These are phyloP conservation scores for Golubevia pallescens DNA, from an alignment of 1,284 basidiomycete genomes.

Conservation along the genomic window DNA sequence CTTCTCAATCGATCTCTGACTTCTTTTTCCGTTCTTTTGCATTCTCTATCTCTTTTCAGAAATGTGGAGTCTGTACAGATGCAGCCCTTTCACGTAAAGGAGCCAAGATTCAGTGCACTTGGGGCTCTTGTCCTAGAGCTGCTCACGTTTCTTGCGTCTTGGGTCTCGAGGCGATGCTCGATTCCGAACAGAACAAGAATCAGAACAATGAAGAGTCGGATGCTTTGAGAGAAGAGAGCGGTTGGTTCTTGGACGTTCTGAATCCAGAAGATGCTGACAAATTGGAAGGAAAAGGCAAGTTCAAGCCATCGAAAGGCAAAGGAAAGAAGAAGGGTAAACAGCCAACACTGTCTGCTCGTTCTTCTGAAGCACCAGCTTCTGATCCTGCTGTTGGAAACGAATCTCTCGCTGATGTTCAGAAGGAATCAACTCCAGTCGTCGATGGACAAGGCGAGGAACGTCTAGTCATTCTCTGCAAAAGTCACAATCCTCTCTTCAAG, in stretches of 20 bases:
- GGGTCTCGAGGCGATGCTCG: too few species aligned
- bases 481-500: conserved; percentile 51
- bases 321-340: conserved; percentile 6
- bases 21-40: too few species aligned
- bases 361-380: conserved; percentile 7
- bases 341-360: too few species aligned
- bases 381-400: background rate
- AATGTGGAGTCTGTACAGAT: too few species aligned
- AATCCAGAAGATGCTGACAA: conserved; percentile 32
- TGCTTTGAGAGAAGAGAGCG: conserved; percentile 32
- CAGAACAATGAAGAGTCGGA: too few species aligned
- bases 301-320: conserved; percentile 1
- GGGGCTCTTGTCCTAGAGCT: conserved; percentile 48
- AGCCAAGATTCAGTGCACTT: conserved; percentile 58
- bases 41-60: too few species aligned
- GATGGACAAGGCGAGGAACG: conserved; percentile 26
- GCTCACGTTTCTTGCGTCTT: conserved; percentile 57
- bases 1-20: too few species aligned
- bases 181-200: too few species aligned
- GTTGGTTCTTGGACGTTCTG: conserved; percentile 54
- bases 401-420: background rate
- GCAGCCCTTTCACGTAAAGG: conserved; percentile 15
- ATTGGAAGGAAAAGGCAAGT: conserved; percentile 35
- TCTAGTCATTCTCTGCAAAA: conserved; percentile 51
- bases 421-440: conserved; percentile 2